Percentiles rank a stretch among this genome's conserved stretches.
phyloP scores from a whole-genome alignment of 257 asterid species.

The Ehretia macrophylla region DNA sequence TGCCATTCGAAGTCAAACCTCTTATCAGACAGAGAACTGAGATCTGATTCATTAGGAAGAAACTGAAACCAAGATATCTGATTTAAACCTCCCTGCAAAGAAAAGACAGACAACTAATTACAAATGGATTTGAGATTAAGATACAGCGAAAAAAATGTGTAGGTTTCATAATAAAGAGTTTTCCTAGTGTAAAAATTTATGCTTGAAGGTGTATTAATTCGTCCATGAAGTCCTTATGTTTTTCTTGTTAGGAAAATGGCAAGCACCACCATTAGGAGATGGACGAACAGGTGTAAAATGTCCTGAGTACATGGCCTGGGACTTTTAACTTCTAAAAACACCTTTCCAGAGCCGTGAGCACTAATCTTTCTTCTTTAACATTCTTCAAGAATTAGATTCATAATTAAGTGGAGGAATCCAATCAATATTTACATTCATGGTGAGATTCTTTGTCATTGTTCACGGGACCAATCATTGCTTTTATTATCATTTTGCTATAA shows the following conservation, averaged over 20 bases:
- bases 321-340: background rate
- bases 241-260: too few species aligned
- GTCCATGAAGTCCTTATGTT: background rate
- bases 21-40: constrained; percentile 58
- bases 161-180: background rate
- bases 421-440: too few species aligned
- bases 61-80: constrained; percentile 99
- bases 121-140: background rate
- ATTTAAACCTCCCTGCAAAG: constrained; percentile 84
- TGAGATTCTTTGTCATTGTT: too few species aligned
- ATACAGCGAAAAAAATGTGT: background rate
- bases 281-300: background rate
- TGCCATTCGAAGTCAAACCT: constrained; percentile 45
- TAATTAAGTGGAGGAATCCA: too few species aligned
- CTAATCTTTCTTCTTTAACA: background rate
- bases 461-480: too few species aligned
- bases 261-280: background rate
- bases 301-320: background rate
- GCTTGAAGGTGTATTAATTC: background rate
- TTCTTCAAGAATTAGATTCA: background rate
- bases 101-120: constrained; percentile 13
- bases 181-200: too few species aligned
- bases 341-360: background rate
- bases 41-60: constrained; percentile 74
- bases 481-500: background rate